These are phyloP conservation scores for Corymbia maculata DNA, from an alignment of 345 rosid species.

Conservation along the genomic window DNA sequence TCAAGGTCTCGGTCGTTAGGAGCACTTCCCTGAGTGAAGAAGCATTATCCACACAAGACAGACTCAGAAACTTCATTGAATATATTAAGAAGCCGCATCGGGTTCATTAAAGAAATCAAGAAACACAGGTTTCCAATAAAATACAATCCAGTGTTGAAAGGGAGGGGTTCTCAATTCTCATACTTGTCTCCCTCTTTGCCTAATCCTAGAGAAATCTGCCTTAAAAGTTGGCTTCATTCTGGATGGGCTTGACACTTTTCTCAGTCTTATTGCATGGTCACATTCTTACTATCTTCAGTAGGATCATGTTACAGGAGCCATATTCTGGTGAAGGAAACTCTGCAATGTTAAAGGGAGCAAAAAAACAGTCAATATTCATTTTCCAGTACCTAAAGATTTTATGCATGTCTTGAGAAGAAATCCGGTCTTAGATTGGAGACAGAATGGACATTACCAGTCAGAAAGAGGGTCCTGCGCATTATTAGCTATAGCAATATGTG, in stretches of 20 bases:
- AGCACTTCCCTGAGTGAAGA: not conserved
- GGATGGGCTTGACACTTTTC: not conserved
- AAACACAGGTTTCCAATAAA: not conserved
- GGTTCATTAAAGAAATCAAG: not conserved
- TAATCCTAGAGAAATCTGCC: not conserved
- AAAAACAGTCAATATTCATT: not conserved
- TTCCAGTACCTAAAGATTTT: not conserved
- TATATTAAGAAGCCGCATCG: not conserved
- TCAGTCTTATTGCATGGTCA: not conserved
- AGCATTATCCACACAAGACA: not conserved
- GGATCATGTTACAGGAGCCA: not conserved
- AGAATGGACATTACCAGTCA: not conserved
- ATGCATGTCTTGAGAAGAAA: not conserved
- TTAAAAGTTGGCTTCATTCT: not conserved
- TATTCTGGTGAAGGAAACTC: not conserved
- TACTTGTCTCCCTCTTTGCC: not conserved
- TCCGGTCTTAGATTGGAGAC: not conserved
- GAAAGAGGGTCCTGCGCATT: not conserved
- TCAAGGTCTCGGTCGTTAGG: not conserved
- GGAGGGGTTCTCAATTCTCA: not conserved
- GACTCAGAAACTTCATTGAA: not conserved
- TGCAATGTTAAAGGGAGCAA: not conserved
- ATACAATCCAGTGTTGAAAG: not conserved
- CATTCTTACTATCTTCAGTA: not conserved
- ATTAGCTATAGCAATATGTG: constrained; percentile 10